These are phyloP conservation scores for Trypanosoma theileri DNA, from an alignment of 208 protist genomes.

Conservation along the genomic window DNA sequence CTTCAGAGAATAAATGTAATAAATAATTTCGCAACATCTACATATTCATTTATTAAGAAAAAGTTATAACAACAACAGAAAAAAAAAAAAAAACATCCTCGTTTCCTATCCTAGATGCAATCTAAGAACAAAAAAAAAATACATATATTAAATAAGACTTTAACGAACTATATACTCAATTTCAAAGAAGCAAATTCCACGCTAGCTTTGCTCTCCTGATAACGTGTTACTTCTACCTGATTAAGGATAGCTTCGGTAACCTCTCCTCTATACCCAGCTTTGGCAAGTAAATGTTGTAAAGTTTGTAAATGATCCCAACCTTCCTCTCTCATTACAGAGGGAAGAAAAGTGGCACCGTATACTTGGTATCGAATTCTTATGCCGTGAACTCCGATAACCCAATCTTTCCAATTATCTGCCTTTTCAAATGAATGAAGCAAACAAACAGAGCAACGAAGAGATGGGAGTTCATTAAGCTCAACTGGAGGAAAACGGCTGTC, in stretches of 20 bases:
- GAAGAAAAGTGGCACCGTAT: slow-evolving; percentile 79
- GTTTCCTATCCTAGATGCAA: background rate
- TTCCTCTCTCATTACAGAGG: slow-evolving; percentile 72
- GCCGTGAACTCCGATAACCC: slow-evolving; percentile 81
- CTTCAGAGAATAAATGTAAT: slow-evolving; percentile 2
- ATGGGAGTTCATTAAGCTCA: slow-evolving; percentile 54
- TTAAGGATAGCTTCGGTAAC: slow-evolving; percentile 57
- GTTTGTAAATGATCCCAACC: slow-evolving; percentile 75
- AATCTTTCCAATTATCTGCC: slow-evolving; percentile 74
- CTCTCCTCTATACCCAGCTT: slow-evolving; percentile 64
- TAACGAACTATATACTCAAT: background rate
- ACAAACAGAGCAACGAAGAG: slow-evolving; percentile 74
- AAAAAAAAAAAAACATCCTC: background rate
- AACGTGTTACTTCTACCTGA: slow-evolving; percentile 56
- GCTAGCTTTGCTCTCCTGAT: slow-evolving; percentile 49
- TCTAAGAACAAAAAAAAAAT: too few relatives aligned
- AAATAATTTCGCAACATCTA: slow-evolving; percentile 18
- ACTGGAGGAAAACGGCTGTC: slow-evolving; percentile 80
- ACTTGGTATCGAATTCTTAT: slow-evolving; percentile 60
- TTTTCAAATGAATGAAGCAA: slow-evolving; percentile 83
- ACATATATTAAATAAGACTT: background rate
- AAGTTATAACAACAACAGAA: slow-evolving; percentile 4
- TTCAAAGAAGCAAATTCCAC: slow-evolving; percentile 19
- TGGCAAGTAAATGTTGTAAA: slow-evolving; percentile 58
- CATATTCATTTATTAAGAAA: background rate